phyloP scores from a whole-genome alignment of 192 early-diverging fungal species.

The Coemansia umbellata region DNA sequence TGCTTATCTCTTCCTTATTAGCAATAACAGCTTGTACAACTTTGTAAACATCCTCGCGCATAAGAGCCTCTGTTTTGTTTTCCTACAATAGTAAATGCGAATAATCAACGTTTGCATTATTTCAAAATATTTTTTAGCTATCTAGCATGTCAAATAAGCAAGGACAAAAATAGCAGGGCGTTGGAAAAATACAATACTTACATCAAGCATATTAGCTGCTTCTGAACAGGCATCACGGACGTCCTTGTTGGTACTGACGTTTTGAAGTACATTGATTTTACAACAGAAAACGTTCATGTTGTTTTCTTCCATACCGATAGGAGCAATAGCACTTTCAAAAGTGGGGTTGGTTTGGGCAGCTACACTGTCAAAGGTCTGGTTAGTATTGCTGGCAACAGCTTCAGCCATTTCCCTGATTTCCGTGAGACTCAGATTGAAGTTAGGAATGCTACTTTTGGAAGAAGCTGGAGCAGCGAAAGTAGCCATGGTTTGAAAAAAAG shows the following conservation, averaged over 20 bases:
- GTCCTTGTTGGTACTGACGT: slow-evolving; percentile 38
- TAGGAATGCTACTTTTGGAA: no score
- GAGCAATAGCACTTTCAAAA: slow-evolving; percentile 10
- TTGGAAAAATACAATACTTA: background rate
- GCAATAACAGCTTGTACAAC: slow-evolving; percentile 43
- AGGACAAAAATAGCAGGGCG: background rate
- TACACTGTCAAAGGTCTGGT: no score
- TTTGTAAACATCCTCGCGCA: slow-evolving; percentile 56
- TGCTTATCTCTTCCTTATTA: slow-evolving; percentile 24
- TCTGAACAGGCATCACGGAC: slow-evolving; percentile 59
- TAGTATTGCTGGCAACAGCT: background rate
- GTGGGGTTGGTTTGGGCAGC: slow-evolving; percentile 20
- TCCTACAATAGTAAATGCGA: background rate
- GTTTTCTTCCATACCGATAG: no score
- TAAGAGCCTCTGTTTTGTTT: slow-evolving; percentile 53
- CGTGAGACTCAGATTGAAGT: background rate
- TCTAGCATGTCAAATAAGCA: no score
- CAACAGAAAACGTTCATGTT: background rate
- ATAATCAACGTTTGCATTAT: background rate
- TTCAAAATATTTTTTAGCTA: no score
- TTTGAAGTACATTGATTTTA: slow-evolving; percentile 2
- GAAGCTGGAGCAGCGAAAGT: no score
- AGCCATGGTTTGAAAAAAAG: no score
- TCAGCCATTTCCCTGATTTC: background rate
- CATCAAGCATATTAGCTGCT: slow-evolving; percentile 47